Evolutionary conservation across 306 rosid species (phyloP).

Genomic region (Clitoria ternatea): DNA sequence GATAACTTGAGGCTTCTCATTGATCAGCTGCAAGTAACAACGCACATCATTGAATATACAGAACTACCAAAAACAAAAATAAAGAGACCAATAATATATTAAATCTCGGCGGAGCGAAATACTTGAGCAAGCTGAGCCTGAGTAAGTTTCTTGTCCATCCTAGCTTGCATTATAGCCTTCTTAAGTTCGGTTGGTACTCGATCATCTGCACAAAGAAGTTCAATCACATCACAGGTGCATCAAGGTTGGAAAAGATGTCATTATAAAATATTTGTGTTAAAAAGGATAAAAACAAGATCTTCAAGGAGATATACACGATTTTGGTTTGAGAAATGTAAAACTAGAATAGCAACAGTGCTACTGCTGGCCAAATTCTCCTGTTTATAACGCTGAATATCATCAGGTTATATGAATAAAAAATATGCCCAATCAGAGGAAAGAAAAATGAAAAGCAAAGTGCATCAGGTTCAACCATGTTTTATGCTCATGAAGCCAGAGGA

Average conservation of each 20-base stretch:
- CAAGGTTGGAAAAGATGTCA: not conserved
- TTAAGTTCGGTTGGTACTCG: constrained; percentile 37
- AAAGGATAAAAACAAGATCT: not conserved
- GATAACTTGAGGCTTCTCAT: constrained; percentile 90
- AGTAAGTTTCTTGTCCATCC: constrained; percentile 35
- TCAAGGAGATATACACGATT: not conserved
- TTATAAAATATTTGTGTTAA: not conserved
- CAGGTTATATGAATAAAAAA: not conserved
- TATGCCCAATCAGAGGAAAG: not conserved
- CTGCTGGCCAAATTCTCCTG: not conserved
- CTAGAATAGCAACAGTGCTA: not conserved
- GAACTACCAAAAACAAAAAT: not conserved
- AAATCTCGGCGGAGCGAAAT: not conserved
- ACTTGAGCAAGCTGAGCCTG: constrained; percentile 40
- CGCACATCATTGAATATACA: not conserved
- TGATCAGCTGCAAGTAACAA: constrained; percentile 50
- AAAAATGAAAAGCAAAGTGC: not conserved
- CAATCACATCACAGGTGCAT: not conserved
- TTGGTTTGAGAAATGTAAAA: not conserved
- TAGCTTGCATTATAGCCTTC: constrained; percentile 40
- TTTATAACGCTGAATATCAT: not conserved
- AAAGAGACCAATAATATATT: not conserved
- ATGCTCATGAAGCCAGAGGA: not conserved
- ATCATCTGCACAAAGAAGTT: constrained; percentile 35
- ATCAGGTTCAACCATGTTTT: not conserved